Evolutionary conservation across 257 asterid species (phyloP).

Genomic region (Solanum virginianum): DNA sequence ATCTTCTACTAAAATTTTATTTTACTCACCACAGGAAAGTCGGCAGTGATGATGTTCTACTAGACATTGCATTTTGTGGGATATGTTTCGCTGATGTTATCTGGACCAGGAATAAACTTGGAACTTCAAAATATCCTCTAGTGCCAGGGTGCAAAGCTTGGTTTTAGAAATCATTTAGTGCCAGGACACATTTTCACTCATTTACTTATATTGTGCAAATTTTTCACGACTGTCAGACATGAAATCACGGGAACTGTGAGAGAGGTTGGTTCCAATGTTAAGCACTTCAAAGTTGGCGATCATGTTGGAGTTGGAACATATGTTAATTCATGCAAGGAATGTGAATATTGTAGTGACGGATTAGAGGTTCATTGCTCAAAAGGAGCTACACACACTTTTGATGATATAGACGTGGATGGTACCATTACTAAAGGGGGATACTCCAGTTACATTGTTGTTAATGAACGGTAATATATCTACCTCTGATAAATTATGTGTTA

Average conservation of each 20-base stretch:
- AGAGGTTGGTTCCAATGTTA: conserved; percentile 52
- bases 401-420: conserved; percentile 65
- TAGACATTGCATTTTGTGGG: conserved; percentile 60
- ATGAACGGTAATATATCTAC: conserved; percentile 36
- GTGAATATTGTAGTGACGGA: conserved; percentile 56
- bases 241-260: conserved; percentile 73
- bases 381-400: conserved; percentile 54
- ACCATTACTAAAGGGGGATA: conserved; percentile 93
- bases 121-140: conserved; percentile 66
- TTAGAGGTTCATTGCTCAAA: conserved; percentile 58
- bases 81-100: conserved; percentile 77
- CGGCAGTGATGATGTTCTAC: conserved; percentile 54
- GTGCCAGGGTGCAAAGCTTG: conserved; percentile 71
- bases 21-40: conserved; percentile 35
- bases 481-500: neutral
- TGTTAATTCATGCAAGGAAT: conserved; percentile 77
- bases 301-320: conserved; percentile 86
- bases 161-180: neutral
- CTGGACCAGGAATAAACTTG: conserved; percentile 56
- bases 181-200: neutral
- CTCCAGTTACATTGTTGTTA: conserved; percentile 60
- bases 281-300: conserved; percentile 62
- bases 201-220: neutral
- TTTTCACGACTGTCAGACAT: conserved; percentile 31
- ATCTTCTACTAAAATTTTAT: neutral